Base-by-base conservation (phyloP, 2,329 filamentous ascomycete species). In the Lachnellula hyalina region DNA sequence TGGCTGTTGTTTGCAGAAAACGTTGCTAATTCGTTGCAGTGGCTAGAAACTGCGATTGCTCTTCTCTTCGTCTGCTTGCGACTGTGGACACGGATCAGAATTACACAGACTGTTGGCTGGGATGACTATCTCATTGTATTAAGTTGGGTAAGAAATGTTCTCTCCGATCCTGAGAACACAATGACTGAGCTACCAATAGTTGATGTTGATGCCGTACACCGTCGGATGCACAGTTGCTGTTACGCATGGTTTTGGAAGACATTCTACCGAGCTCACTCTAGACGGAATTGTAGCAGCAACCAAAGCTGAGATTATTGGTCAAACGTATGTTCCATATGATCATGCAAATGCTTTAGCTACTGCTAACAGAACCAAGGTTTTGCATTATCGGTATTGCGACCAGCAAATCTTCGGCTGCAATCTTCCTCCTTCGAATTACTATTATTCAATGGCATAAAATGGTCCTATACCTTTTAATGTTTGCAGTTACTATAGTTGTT, bases 221-320 rank as follows among this genome's bases (percentile, higher is more conserved):
- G 34, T 32, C 5, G 46, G 36, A 17, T 44, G 40, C 19, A 57
- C 52, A 11, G 32, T 44, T 19, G 57, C 57, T 17, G 21, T 38
- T 25, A 17, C 44, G 17, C 45, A 58, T 47, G 57, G 57, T 1
- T 54, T 60, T 25, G 55, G 57, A 21, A 41, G 47, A 46, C 55
- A 60, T 40, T 49, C 52, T 8, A 2, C 21, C 5, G 38, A 53
- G 25, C 49, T 60, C 25, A 38, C 44, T 14, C 15, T 36, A 2
- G 15, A 44, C 57, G 21, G 38, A 49, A 19, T 52, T 55, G 17
- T 45, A 11, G 9, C 19, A 47, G 55, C 55, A 5, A 57, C 52
- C 15, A 47, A 40, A 49, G 44, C 52, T 17, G 52, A 58, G 44
- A 53, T 60, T n/a, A 56, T 60, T 36, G 58, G 58, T 5, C 58